Evolutionary conservation across 1,284 basidiomycete species (phyloP).

Genomic region (Chiua sp.): DNA sequence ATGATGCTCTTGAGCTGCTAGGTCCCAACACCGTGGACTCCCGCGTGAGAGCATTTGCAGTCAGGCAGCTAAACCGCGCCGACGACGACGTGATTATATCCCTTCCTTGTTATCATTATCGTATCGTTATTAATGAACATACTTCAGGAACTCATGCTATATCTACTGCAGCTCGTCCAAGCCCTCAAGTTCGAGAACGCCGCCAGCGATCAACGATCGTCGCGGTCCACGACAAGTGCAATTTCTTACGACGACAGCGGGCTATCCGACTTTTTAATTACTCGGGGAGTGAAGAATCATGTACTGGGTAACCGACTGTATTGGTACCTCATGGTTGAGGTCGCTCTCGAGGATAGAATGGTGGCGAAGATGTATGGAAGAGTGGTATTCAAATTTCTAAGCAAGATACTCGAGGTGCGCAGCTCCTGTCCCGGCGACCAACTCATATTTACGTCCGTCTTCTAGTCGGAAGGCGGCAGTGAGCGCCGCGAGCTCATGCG

Average conservation of each 20-base stretch:
- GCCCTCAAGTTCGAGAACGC: constrained; percentile 94
- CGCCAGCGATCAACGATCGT: constrained; percentile 71
- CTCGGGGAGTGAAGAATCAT: constrained; percentile 81
- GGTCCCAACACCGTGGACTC: constrained; percentile 93
- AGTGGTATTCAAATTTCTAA: constrained; percentile 90
- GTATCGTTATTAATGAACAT: constrained; percentile 4
- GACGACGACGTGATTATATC: constrained; percentile 86
- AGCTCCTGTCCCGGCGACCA: not conserved
- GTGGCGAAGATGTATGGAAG: constrained; percentile 93
- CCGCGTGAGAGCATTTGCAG: constrained; percentile 93
- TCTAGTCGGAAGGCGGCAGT: constrained; percentile 71
- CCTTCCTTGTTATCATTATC: constrained; percentile 2
- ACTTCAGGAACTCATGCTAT: constrained; percentile 85
- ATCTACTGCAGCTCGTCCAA: constrained; percentile 96
- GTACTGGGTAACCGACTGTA: constrained; percentile 92
- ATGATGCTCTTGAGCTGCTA: constrained; percentile 94
- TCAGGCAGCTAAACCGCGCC: constrained; percentile 87
- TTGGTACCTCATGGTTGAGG: constrained; percentile 99
- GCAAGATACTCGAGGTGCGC: constrained; percentile 81
- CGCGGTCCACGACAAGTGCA: constrained; percentile 68
- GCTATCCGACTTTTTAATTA: constrained; percentile 90
- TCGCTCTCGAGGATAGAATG: constrained; percentile 73
- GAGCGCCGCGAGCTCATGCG: constrained; percentile 83
- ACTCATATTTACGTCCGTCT: constrained; percentile 13
- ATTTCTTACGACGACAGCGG: constrained; percentile 86